These are phyloP conservation scores for Coffea canephora DNA, from an alignment of 257 asterid species.

Conservation along the genomic window DNA sequence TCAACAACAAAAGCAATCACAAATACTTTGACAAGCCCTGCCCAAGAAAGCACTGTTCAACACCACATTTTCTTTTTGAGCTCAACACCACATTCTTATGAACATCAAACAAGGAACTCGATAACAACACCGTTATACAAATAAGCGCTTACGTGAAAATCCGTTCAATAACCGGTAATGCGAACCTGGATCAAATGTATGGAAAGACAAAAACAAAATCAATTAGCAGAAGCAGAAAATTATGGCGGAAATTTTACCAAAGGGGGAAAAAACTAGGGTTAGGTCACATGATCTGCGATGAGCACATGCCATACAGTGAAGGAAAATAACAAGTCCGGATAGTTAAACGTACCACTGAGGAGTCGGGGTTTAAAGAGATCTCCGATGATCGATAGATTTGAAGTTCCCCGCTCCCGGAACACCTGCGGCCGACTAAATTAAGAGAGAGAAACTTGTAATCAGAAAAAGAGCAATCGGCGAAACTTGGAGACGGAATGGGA, in stretches of 20 bases:
- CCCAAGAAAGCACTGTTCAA: background rate
- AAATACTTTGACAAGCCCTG: background rate
- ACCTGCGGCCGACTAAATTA: background rate
- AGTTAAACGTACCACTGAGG: conserved; percentile 26
- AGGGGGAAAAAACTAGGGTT: conserved; percentile 25
- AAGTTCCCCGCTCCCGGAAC: conserved; percentile 28
- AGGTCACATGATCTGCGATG: conserved; percentile 40
- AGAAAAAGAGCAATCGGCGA: conserved; percentile 26
- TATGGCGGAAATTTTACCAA: background rate
- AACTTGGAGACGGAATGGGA: conserved; percentile 10
- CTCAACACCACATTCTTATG: background rate
- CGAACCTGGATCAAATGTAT: conserved; percentile 2
- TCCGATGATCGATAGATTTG: conserved; percentile 22
- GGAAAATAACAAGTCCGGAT: background rate
- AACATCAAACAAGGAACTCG: background rate
- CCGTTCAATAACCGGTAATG: background rate
- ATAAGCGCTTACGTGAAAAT: conserved; percentile 3
- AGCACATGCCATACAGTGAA: conserved; percentile 22
- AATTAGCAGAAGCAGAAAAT: background rate
- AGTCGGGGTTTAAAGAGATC: conserved; percentile 22
- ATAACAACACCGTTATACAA: background rate
- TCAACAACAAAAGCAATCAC: background rate
- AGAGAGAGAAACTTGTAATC: background rate
- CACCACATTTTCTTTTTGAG: background rate
- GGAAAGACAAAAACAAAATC: background rate